Conservation (phyloP, 257 asterid species). For the Anisodus acutangulus region DNA sequence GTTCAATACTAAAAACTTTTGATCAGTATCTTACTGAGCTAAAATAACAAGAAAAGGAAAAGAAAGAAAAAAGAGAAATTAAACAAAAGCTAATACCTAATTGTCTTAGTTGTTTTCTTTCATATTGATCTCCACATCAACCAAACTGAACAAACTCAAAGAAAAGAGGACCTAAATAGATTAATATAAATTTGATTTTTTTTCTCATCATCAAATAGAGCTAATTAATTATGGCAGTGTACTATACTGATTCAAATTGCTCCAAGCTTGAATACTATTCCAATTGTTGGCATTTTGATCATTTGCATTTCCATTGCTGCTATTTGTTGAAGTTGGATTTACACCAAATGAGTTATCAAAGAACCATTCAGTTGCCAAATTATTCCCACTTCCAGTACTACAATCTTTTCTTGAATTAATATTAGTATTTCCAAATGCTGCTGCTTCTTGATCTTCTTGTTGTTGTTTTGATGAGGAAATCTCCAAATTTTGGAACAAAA, state of each 20-base stretch:
- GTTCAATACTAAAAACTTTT: constrained; percentile 12
- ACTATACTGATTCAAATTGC: constrained; percentile 57
- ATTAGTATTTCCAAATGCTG: not conserved
- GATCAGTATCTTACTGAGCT: not conserved
- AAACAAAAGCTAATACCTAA: constrained; percentile 12
- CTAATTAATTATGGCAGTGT: constrained; percentile 46
- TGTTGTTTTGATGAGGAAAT: constrained; percentile 32
- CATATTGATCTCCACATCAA: not conserved
- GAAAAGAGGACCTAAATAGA: not conserved
- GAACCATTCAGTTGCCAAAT: constrained; percentile 69
- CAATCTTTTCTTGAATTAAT: constrained; percentile 47
- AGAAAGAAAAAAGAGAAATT: not conserved
- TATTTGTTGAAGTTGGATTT: constrained; percentile 43
- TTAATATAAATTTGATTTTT: not conserved
- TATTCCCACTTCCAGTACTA: constrained; percentile 31
- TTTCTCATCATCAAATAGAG: not conserved
- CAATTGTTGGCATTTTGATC: constrained; percentile 50
- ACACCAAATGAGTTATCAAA: constrained; percentile 56
- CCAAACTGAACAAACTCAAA: not conserved
- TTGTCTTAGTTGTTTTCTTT: not conserved
- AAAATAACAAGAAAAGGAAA: not conserved
- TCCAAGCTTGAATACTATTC: constrained; percentile 72
- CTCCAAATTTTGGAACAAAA: constrained; percentile 67
- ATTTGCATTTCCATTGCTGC: constrained; percentile 34
- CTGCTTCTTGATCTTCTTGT: constrained; percentile 27